Evolutionary conservation across 176 grass and related monocot genomes (phyloP).

Genomic region (Poa pratensis): DNA sequence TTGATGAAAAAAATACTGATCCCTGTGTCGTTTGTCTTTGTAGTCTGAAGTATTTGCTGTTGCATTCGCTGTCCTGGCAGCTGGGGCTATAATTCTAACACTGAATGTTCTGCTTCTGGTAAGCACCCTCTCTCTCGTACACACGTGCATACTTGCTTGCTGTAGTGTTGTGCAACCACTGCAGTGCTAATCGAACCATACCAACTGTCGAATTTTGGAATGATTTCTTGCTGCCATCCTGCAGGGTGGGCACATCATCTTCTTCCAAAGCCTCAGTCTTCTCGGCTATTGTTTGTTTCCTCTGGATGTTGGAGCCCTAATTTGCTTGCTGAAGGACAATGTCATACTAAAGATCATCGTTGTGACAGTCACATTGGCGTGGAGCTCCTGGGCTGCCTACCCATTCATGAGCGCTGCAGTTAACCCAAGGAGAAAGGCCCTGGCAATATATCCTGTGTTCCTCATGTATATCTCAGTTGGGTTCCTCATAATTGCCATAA

Average conservation of each 20-base stretch:
- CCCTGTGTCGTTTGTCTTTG: slow-evolving; percentile 34
- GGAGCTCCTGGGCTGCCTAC: slow-evolving; percentile 99
- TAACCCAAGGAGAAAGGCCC: slow-evolving; percentile 92
- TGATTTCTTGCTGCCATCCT: slow-evolving; percentile 31
- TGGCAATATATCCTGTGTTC: slow-evolving; percentile 90
- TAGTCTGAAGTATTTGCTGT: slow-evolving; percentile 99
- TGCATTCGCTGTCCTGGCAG: slow-evolving; percentile 95
- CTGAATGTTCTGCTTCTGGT: slow-evolving; percentile 98
- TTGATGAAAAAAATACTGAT: slow-evolving; percentile 35
- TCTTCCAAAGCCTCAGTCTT: slow-evolving; percentile 98
- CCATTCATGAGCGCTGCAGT: slow-evolving; percentile 99
- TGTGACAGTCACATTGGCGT: slow-evolving; percentile 77
- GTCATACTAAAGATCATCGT: slow-evolving; percentile 85
- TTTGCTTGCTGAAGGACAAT: slow-evolving; percentile 92
- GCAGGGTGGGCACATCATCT: slow-evolving; percentile 97
- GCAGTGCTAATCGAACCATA: neutral
- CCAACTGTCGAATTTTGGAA: neutral
- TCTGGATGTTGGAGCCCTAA: slow-evolving; percentile 79
- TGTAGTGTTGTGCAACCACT: too few species aligned
- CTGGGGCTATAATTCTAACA: slow-evolving; percentile 95
- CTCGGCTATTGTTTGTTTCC: slow-evolving; percentile 98
- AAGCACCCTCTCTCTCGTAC: neutral
- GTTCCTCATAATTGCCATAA: slow-evolving; percentile 96
- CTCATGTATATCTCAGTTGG: slow-evolving; percentile 98
- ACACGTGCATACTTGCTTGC: neutral